Percentiles rank a stretch among this genome's conserved stretches.
These are phyloP conservation scores for Pseudogymnoascus sp. DNA, from an alignment of 2,329 filamentous ascomycete genomes.

Conservation along the genomic window DNA sequence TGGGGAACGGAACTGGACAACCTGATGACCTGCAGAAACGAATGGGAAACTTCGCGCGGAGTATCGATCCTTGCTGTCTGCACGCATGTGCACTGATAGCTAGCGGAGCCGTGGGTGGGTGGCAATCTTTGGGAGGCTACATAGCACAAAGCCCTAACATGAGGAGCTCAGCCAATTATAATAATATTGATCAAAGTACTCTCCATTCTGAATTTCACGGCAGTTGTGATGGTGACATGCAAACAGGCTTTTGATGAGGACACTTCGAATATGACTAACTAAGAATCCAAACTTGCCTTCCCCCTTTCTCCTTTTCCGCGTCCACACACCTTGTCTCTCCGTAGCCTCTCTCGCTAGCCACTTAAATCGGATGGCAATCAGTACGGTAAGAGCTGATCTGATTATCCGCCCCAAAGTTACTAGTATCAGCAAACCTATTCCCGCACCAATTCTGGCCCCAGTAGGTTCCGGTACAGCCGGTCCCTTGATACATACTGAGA, in stretches of 20 bases:
- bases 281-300: not conserved
- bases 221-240: not conserved
- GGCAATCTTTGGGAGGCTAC: not conserved
- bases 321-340: not conserved
- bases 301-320: not conserved
- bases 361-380: not conserved
- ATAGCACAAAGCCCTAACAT: not conserved
- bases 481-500: not conserved
- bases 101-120: not conserved
- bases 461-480: not conserved
- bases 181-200: not conserved
- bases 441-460: not conserved
- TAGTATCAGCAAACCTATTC: not conserved
- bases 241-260: not conserved
- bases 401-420: not conserved
- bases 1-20: not conserved
- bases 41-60: not conserved
- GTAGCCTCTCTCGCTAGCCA: not conserved
- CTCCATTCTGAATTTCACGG: not conserved
- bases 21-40: not conserved
- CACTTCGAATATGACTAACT: not conserved
- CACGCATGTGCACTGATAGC: not conserved
- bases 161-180: not conserved
- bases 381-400: not conserved
- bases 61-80: not conserved